Percentiles rank a stretch among this genome's conserved stretches.
phyloP scores from a whole-genome alignment of 176 grass and related monocot genomes.

The Musa beccarii region DNA sequence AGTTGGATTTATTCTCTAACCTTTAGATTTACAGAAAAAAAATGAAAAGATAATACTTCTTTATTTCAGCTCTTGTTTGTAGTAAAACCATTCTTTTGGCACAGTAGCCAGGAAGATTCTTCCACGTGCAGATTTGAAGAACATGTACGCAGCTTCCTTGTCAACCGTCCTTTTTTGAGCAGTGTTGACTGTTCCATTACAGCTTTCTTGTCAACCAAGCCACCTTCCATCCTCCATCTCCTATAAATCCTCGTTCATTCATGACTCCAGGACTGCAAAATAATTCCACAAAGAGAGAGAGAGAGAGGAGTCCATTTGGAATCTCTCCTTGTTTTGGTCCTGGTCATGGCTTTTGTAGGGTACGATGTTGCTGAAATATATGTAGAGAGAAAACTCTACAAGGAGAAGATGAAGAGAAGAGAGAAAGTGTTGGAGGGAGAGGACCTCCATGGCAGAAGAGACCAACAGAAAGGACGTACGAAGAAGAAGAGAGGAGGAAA shows the following conservation, averaged over 20 bases:
- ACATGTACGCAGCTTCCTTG: no score
- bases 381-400: conserved; percentile 4
- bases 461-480: neutral
- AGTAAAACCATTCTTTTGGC: neutral
- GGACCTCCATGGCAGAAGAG: no score
- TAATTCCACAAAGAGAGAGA: no score
- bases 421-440: neutral
- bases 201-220: neutral
- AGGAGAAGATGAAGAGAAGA: conserved; percentile 12
- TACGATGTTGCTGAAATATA: conserved; percentile 26
- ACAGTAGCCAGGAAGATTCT: no score
- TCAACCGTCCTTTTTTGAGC: no score
- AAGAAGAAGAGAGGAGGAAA: neutral
- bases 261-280: no score
- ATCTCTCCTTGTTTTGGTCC: neutral
- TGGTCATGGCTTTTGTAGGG: conserved; percentile 10
- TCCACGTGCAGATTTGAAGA: no score
- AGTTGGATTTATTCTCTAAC: no score
- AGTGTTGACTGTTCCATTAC: neutral
- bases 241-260: neutral
- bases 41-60: no score
- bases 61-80: no score
- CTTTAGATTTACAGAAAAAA: no score
- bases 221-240: neutral
- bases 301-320: no score